These are phyloP conservation scores for Penicillium coffeae DNA, from an alignment of 495 filamentous ascomycete genomes.

Conservation along the genomic window DNA sequence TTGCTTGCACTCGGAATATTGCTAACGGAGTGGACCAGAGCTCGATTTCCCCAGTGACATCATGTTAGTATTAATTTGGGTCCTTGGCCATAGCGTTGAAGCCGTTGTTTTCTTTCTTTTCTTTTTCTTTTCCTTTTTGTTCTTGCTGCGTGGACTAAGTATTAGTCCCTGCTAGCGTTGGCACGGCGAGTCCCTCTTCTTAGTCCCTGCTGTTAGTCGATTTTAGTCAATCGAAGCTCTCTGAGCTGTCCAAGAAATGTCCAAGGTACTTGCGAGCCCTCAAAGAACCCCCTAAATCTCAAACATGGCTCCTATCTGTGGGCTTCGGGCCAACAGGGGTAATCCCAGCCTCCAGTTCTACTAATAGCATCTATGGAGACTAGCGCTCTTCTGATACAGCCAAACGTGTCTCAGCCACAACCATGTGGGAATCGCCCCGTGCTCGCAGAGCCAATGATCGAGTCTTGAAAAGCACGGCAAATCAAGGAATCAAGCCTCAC, in stretches of 20 bases:
- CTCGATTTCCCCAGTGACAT: slow-evolving; percentile 30
- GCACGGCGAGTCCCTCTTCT: too few species aligned
- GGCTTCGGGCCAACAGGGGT: neutral
- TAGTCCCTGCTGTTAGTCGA: too few species aligned
- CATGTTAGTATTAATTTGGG: slow-evolving; percentile 7
- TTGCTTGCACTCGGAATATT: too few species aligned
- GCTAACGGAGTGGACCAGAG: slow-evolving; percentile 19
- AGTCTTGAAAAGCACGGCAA: neutral
- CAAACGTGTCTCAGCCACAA: slow-evolving; percentile 30
- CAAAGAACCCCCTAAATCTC: neutral
- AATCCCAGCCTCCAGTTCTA: slow-evolving; percentile 19
- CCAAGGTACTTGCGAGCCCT: too few species aligned
- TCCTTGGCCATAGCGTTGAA: slow-evolving; percentile 19
- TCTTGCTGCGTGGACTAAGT: neutral
- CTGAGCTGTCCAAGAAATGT: too few species aligned
- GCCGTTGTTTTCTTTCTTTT: slow-evolving; percentile 6
- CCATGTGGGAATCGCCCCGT: slow-evolving; percentile 25
- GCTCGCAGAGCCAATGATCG: slow-evolving; percentile 10
- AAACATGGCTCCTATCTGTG: too few species aligned
- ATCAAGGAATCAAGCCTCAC: neutral
- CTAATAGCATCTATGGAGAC: slow-evolving; percentile 29
- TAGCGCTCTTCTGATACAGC: slow-evolving; percentile 24
- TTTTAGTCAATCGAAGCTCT: too few species aligned
- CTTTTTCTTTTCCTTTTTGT: neutral
- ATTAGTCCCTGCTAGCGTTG: too few species aligned